Conservation (phyloP, 345 rosid genomes). For the Populus alba region DNA sequence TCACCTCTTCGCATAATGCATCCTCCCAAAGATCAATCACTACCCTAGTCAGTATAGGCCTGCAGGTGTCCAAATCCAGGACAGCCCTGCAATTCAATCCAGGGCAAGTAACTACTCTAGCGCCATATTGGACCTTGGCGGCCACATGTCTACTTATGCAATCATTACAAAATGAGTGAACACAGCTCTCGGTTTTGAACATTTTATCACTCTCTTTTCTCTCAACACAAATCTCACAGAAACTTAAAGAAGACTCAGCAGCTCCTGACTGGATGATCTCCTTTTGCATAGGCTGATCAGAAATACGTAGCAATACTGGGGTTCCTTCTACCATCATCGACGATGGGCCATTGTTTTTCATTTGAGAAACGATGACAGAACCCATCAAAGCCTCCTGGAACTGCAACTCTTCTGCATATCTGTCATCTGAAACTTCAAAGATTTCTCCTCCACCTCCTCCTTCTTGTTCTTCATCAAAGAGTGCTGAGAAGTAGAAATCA, state of each 20-base stretch:
- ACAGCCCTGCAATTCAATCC: constrained; percentile 40
- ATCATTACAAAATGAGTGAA: constrained; percentile 50
- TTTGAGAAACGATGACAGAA: constrained; percentile 1
- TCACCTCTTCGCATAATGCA: constrained; percentile 39
- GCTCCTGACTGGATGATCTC: background rate
- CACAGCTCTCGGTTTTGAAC: constrained; percentile 37
- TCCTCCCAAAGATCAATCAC: constrained; percentile 60
- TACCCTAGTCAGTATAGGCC: constrained; percentile 35
- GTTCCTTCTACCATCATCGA: background rate
- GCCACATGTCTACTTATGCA: constrained; percentile 51
- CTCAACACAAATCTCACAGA: constrained; percentile 61
- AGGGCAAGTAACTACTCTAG: constrained; percentile 46
- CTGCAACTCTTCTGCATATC: constrained; percentile 37
- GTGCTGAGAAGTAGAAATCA: constrained; percentile 39
- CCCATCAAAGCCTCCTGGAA: constrained; percentile 51
- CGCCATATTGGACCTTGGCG: constrained; percentile 29
- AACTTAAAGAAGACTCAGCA: constrained; percentile 30
- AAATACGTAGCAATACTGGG: background rate
- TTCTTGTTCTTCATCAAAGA: constrained; percentile 30
- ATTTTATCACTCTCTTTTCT: constrained; percentile 36
- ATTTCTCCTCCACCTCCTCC: background rate
- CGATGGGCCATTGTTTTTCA: background rate
- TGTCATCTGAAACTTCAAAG: constrained; percentile 45
- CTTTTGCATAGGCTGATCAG: background rate
- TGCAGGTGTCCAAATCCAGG: constrained; percentile 45